Conservation (phyloP, 176 grass and related monocot genomes). For the Thalia dealbata region DNA sequence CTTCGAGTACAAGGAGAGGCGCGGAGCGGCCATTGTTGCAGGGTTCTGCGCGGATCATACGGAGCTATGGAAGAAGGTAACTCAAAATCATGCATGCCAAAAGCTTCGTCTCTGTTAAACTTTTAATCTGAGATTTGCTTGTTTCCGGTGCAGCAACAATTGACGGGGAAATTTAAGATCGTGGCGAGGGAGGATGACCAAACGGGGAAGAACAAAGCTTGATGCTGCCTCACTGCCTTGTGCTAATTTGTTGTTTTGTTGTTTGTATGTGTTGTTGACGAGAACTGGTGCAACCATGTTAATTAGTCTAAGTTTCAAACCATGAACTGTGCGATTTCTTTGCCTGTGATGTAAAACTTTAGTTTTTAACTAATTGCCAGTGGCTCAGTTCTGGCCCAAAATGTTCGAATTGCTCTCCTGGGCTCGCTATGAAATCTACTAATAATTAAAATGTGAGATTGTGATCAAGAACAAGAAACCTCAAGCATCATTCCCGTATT, state of each 20-base stretch:
- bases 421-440: too few relatives aligned
- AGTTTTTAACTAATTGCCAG: too few relatives aligned
- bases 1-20: slow-evolving; percentile 62
- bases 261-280: too few relatives aligned
- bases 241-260: not conserved
- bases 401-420: too few relatives aligned
- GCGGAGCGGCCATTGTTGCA: slow-evolving; percentile 49
- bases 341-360: too few relatives aligned
- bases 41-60: slow-evolving; percentile 83
- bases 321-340: too few relatives aligned
- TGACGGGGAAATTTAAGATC: slow-evolving; percentile 84
- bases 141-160: slow-evolving; percentile 67
- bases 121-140: slow-evolving; percentile 13
- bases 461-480: too few relatives aligned
- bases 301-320: too few relatives aligned
- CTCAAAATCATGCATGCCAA: not conserved
- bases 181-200: slow-evolving; percentile 41
- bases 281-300: too few relatives aligned
- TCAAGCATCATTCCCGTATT: too few relatives aligned
- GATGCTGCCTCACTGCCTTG: not conserved
- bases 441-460: too few relatives aligned
- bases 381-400: too few relatives aligned
- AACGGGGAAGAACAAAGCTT: slow-evolving; percentile 9
- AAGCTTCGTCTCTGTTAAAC: not conserved
- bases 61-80: slow-evolving; percentile 80